A percentile compares a stretch with the other conserved stretches of the same genome.
These are phyloP conservation scores for Paraphysoderma sedebokerense DNA, from an alignment of 371 early-diverging fungal species.

Conservation along the genomic window DNA sequence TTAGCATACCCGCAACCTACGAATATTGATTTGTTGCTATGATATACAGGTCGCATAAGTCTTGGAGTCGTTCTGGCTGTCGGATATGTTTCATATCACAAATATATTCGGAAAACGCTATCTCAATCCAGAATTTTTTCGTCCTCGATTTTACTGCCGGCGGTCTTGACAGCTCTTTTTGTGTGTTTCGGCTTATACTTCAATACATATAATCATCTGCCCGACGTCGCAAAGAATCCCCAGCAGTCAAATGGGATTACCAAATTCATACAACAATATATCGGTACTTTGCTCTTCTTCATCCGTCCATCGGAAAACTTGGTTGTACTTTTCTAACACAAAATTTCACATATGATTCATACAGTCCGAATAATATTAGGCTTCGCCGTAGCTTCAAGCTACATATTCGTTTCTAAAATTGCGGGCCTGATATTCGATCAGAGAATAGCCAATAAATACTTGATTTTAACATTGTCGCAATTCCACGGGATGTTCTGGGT, in stretches of 20 bases:
- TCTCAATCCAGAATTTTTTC: too few relatives aligned
- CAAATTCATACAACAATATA: background rate
- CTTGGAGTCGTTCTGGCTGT: too few relatives aligned
- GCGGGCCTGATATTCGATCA: background rate
- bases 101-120: too few relatives aligned
- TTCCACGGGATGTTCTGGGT: slow-evolving; percentile 82
- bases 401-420: background rate
- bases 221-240: background rate
- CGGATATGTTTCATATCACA: too few relatives aligned
- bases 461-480: slow-evolving; percentile 44
- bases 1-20: too few relatives aligned
- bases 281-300: slow-evolving; percentile 1
- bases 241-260: background rate
- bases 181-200: too few relatives aligned
- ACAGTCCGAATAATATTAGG: slow-evolving; percentile 37
- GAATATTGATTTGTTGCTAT: too few relatives aligned
- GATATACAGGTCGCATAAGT: too few relatives aligned
- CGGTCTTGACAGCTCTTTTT: too few relatives aligned
- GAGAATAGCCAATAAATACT: slow-evolving; percentile 23
- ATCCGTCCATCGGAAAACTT: slow-evolving; percentile 11
- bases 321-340: too few relatives aligned
- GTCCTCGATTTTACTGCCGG: too few relatives aligned
- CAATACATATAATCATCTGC: too few relatives aligned
- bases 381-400: slow-evolving; percentile 6
- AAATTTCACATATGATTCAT: slow-evolving; percentile 8